Base-by-base conservation (phyloP, 164 flowering plant species). In the Piper longum region DNA sequence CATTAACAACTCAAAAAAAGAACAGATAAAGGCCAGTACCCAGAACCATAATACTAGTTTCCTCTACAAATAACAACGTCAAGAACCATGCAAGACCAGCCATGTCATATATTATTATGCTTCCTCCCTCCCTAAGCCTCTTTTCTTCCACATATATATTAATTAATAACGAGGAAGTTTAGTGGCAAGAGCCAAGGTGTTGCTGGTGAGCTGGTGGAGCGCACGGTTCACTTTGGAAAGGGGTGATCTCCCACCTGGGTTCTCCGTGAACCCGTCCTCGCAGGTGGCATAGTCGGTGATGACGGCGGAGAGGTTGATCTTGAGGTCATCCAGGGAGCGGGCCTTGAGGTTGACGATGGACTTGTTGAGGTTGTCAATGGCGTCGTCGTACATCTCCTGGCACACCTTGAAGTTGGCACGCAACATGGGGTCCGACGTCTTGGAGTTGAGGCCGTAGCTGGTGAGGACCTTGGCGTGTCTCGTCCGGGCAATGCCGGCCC, bases 281-380 rank as follows among this genome's bases (percentile, higher is more conserved):
- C 66, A 64, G 11, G 60, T 42, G 40, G 17, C 8, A n/a, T 55
- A 55, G 54, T 56, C 60, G 6, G 72, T n/a, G 14, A 75, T 1
- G 11, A 57, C 75, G 3, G 78, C 76, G 0, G 70, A 67, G 56
- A 77, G 74, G 67, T 70, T 66, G 67, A 11, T 70, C 48, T 44
- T 63, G n/a, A 77, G 61, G 61, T 62, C 57, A 16, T 9, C 61
- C 4, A 4, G 18, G 54, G 71, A 65, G 14, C 42, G n/a, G 60
- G 8, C 7, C 39, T 56, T 18, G 51, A 64, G 59, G 52, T 56
- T 56, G 39, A 17, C 43, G 52, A 56, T n/a, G 16, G 60, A 56
- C 16, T 8, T 64, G 7, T 17, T 1, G 54, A 64, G 66, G 54
- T 64, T 64, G 36, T 5, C 43, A 39, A 64, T 14, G 41, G 66